Base-by-base conservation (phyloP, 1,139 yeast species). In the Pichia sp. region DNA sequence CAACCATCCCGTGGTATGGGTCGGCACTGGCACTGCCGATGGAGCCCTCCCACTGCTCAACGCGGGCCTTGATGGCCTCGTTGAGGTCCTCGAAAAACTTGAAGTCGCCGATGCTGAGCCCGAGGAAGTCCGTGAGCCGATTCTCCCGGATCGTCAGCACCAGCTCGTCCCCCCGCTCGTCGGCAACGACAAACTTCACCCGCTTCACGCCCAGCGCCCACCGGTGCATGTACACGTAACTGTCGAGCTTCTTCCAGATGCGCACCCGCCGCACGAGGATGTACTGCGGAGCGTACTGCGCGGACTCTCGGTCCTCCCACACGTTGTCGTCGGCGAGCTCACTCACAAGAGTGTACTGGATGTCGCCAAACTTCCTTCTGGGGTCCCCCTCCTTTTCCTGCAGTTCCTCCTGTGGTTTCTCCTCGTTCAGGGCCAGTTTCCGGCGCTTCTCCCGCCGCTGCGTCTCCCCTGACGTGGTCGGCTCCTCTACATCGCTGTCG, bases 1-100 rank as follows among this genome's bases (percentile, higher is more conserved):
- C 30, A 30, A 57, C 12, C 51, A 57, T 51, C 16, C 51, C 53
- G n/a, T 30, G 7, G 29, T 44, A 41, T 1, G 16, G 40, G 10
- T 34, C 20, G 1, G 30, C 14, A 20, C 30, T 2, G 14, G 12
- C 12, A 6, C 10, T 12, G 30, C 14, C 27, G 45, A 27, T 6
- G n/a, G 10, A 6, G 9, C 14, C 9, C 33, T 31, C 33, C 30
- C 24, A 20, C 24, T 20, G n/a, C 12, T 45, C 6, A 24, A 27
- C 43, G 17, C 17, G 17, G 40, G 40, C 16, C 40, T 36, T 36
- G 40, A 36, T 36, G 7, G 40, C 40, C 40, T 36, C 40, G 16
- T 36, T 16, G 40, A 36, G 40, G 40, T 36, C 40, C 40, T 36
- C 40, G 16, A 36, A 12, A 16, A 36, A 36, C 40, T 36, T 36